Conservation (phyloP, 2,329 filamentous ascomycete species). For the Beauveria rudraprayagi region DNA sequence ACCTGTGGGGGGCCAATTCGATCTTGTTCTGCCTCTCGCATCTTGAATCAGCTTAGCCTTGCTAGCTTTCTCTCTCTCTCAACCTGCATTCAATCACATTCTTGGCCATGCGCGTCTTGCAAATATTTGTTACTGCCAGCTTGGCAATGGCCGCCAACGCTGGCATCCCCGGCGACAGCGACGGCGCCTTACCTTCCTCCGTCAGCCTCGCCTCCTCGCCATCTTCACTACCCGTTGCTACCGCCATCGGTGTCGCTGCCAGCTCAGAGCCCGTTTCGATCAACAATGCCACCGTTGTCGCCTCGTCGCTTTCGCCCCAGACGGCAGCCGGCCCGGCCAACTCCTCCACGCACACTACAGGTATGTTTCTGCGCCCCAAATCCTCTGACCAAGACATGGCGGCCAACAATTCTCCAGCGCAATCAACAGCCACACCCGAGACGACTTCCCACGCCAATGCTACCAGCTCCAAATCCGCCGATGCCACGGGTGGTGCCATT, state of each 20-base stretch:
- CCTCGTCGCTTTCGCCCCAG: slow-evolving; percentile 8
- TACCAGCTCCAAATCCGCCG: slow-evolving; percentile 19
- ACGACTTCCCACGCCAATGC: slow-evolving; percentile 16
- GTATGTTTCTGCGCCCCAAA: not conserved
- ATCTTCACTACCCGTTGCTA: not conserved
- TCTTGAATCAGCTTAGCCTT: not conserved
- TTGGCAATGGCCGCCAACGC: slow-evolving; percentile 13
- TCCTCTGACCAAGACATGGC: not conserved
- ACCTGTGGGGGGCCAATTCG: not conserved
- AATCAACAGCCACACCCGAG: not conserved
- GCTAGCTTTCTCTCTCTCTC: not conserved
- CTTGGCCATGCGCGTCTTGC: slow-evolving; percentile 15
- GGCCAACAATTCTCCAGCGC: not conserved
- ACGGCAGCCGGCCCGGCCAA: not conserved
- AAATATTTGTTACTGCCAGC: slow-evolving; percentile 12
- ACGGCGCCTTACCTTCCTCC: not conserved
- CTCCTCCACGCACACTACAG: not conserved
- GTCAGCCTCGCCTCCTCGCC: not conserved
- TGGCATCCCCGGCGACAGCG: not conserved
- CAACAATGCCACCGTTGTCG: slow-evolving; percentile 8
- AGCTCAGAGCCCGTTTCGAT: not conserved
- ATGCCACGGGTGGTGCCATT: slow-evolving; percentile 25
- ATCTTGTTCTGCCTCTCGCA: not conserved
- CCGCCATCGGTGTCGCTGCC: not conserved
- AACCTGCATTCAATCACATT: not conserved